Percentiles rank a stretch among this genome's conserved stretches.
phyloP scores from a whole-genome alignment of 2,329 filamentous ascomycete species.

The Epichloe bromicola region DNA sequence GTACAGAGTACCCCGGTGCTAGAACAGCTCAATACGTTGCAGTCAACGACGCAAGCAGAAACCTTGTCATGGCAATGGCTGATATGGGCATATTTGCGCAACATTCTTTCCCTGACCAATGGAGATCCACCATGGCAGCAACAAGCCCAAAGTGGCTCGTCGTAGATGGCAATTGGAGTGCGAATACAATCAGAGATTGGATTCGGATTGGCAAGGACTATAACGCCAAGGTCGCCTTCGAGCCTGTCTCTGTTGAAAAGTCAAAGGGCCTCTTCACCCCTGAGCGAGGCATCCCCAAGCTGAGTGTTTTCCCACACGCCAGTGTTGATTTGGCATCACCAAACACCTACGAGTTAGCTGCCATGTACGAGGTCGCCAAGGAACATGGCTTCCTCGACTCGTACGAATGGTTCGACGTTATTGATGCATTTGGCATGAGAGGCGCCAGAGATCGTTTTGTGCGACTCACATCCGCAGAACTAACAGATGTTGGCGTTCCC shows the following conservation, averaged over 20 bases:
- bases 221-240: constrained; percentile 56
- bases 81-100: constrained; percentile 79
- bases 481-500: constrained; percentile 72
- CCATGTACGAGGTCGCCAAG: constrained; percentile 64
- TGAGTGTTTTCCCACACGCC: constrained; percentile 44
- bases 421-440: constrained; percentile 67
- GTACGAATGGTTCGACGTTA: constrained; percentile 62
- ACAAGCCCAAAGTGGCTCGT: constrained; percentile 63
- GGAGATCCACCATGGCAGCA: constrained; percentile 44
- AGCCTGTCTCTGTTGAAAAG: constrained; percentile 81
- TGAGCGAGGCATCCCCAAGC: constrained; percentile 22
- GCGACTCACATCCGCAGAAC: constrained; percentile 46
- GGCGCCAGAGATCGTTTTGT: constrained; percentile 62
- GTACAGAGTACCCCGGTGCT: constrained; percentile 33
- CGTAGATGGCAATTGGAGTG: constrained; percentile 77
- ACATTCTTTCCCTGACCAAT: constrained; percentile 39
- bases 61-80: constrained; percentile 84
- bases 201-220: constrained; percentile 45
- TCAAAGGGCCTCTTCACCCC: constrained; percentile 52
- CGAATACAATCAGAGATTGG: constrained; percentile 53
- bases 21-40: constrained; percentile 87
- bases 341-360: constrained; percentile 66
- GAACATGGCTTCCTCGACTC: constrained; percentile 54
- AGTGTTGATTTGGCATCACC: constrained; percentile 67
- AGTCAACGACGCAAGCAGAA: constrained; percentile 71